phyloP scores from a whole-genome alignment of 1,139 yeast species.

The Protomyces pachydermus region DNA sequence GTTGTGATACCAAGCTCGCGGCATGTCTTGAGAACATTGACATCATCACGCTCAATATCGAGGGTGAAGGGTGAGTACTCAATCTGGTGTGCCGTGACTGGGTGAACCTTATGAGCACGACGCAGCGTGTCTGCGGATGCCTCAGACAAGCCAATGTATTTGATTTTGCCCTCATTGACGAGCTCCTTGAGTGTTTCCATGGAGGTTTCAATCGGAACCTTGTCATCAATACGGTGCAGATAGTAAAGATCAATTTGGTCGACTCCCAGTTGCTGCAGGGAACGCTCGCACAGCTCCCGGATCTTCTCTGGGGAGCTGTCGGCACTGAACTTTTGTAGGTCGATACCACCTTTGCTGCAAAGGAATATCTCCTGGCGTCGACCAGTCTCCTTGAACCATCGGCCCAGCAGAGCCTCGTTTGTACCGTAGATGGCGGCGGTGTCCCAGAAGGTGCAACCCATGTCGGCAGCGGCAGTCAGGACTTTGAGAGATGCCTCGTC shows the following conservation, averaged over 20 bases:
- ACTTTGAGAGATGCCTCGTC: slow-evolving; percentile 12
- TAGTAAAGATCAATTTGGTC: slow-evolving; percentile 32
- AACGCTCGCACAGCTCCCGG: slow-evolving; percentile 28
- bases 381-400: slow-evolving; percentile 33
- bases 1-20: slow-evolving; percentile 32
- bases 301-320: slow-evolving; percentile 17
- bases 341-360: slow-evolving; percentile 31
- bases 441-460: slow-evolving; percentile 31
- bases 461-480: slow-evolving; percentile 20
- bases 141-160: slow-evolving; percentile 33
- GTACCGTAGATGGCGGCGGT: slow-evolving; percentile 31
- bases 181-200: slow-evolving; percentile 30
- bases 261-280: slow-evolving; percentile 30
- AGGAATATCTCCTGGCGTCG: slow-evolving; percentile 31
- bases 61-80: slow-evolving; percentile 33
- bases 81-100: slow-evolving; percentile 32
- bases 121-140: slow-evolving; percentile 32
- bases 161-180: slow-evolving; percentile 33
- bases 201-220: slow-evolving; percentile 31
- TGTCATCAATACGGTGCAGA: slow-evolving; percentile 32
- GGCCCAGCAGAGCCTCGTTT: slow-evolving; percentile 32
- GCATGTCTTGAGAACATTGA: slow-evolving; percentile 31
- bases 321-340: not conserved
- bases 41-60: slow-evolving; percentile 30
- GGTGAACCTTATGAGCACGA: slow-evolving; percentile 32